Conservation (phyloP, 768 basidiomycete genomes). For the Agaricus subrufescens region DNA sequence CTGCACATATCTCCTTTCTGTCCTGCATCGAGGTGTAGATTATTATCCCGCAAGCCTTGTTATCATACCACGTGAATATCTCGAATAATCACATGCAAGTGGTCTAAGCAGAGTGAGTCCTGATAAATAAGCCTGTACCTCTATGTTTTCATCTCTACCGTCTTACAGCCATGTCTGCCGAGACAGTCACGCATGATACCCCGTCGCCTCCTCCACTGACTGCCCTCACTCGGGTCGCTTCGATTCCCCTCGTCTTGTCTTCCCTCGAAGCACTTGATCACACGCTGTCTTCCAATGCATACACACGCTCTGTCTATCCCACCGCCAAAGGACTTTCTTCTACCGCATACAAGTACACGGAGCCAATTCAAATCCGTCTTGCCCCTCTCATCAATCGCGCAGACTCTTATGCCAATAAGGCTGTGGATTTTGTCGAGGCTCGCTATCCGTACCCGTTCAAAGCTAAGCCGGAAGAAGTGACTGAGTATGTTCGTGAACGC, state of each 20-base stretch:
- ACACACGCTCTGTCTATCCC: conserved; percentile 61
- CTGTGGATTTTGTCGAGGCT: conserved; percentile 66
- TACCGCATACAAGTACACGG: conserved; percentile 56
- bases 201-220: conserved; percentile 50
- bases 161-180: conserved; percentile 19
- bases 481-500: conserved; percentile 50
- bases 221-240: conserved; percentile 56
- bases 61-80: not conserved
- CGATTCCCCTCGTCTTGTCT: conserved; percentile 70
- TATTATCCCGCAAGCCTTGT: too few species aligned
- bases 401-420: conserved; percentile 68
- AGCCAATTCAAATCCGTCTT: conserved; percentile 60
- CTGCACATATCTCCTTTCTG: too few species aligned
- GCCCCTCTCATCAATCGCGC: conserved; percentile 62
- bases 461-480: conserved; percentile 68
- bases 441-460: conserved; percentile 76
- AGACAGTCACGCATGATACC: conserved; percentile 19
- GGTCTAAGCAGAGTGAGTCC: not conserved
- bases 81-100: not conserved
- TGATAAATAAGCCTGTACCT: not conserved
- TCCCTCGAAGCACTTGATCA: conserved; percentile 55
- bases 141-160: not conserved
- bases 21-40: too few species aligned
- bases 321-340: conserved; percentile 59
- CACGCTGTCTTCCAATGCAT: conserved; percentile 52